phyloP scores from a whole-genome alignment of 495 filamentous ascomycete genomes.

The Halenospora varia region DNA sequence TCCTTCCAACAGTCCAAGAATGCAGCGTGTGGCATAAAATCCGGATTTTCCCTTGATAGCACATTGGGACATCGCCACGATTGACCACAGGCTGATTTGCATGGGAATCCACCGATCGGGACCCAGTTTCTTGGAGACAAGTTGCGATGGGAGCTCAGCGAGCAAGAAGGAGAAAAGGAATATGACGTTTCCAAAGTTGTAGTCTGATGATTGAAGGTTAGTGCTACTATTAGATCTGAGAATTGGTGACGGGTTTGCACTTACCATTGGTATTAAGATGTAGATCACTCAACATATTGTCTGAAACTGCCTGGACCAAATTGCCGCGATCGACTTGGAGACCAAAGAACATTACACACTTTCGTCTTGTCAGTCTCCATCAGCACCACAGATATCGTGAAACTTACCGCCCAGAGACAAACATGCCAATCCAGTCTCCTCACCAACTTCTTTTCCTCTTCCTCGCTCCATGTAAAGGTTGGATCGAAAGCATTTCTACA shows the following conservation, averaged over 20 bases:
- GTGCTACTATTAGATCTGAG: neutral
- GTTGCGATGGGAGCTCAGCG: conserved; percentile 71
- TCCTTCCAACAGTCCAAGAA: conserved; percentile 73
- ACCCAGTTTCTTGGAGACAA: conserved; percentile 72
- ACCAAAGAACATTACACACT: conserved; percentile 66
- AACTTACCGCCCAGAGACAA: conserved; percentile 41
- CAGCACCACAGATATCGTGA: no score
- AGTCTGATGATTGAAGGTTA: no score
- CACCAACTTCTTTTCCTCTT: conserved; percentile 65
- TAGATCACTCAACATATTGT: conserved; percentile 58
- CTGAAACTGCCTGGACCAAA: conserved; percentile 65
- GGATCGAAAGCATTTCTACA: conserved; percentile 71
- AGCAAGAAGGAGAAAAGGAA: conserved; percentile 64
- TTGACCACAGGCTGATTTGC: conserved; percentile 75
- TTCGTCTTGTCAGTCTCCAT: no score
- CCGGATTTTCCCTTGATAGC: conserved; percentile 54
- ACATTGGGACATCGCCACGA: conserved; percentile 67
- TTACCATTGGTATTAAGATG: conserved; percentile 56
- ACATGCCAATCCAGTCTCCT: conserved; percentile 51
- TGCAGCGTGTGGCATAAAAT: conserved; percentile 59
- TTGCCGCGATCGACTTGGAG: conserved; percentile 80
- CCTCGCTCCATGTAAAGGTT: conserved; percentile 61
- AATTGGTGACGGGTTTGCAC: neutral
- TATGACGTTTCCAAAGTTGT: conserved; percentile 75
- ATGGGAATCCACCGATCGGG: conserved; percentile 83